Percentiles rank a stretch among this genome's conserved stretches.
Evolutionary conservation across 78 protist species (phyloP).

Genomic region (Planoprotostelium fungivorum): DNA sequence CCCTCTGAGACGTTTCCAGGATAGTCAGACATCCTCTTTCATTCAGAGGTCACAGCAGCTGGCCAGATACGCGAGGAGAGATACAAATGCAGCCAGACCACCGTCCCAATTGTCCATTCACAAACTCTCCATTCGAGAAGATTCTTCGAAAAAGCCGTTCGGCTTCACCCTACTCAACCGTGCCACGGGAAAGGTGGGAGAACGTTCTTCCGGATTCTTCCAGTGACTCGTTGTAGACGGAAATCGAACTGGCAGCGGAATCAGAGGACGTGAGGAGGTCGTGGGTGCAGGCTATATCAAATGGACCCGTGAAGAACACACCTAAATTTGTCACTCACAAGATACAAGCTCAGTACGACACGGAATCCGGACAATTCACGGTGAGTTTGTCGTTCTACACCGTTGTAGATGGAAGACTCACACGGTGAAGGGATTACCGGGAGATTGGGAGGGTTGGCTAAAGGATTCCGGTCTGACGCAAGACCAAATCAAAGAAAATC

Average conservation of each 20-base stretch:
- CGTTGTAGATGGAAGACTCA: background rate
- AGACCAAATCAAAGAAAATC: background rate
- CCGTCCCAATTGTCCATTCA: too few species aligned
- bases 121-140: background rate
- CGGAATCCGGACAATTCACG: background rate
- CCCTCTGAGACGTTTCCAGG: too few species aligned
- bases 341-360: background rate
- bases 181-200: background rate
- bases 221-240: background rate
- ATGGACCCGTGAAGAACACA: background rate
- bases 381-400: background rate
- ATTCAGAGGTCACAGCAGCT: too few species aligned
- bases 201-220: background rate
- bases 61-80: too few species aligned
- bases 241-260: background rate
- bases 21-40: too few species aligned
- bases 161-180: background rate
- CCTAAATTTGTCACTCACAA: background rate
- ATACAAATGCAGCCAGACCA: too few species aligned
- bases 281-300: background rate
- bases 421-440: background rate
- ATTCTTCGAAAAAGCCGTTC: background rate
- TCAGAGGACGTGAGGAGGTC: background rate
- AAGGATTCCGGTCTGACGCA: background rate
- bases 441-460: background rate